These are phyloP conservation scores for Musa itinerans DNA, from an alignment of 176 grass and related monocot genomes.

Conservation along the genomic window DNA sequence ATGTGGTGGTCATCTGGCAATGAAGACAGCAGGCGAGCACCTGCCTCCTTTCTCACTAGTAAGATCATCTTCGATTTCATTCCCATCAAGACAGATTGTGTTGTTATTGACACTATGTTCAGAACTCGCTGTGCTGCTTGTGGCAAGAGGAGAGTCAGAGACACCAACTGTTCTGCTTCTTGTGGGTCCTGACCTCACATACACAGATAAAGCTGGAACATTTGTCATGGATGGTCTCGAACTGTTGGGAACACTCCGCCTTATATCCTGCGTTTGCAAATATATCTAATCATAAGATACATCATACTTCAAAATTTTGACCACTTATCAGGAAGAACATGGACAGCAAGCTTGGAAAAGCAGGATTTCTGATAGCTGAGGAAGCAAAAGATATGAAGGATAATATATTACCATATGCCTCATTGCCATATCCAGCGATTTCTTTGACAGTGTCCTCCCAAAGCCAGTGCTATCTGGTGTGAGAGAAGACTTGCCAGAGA, in stretches of 20 bases:
- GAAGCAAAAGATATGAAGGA: background rate
- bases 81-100: conserved; percentile 59
- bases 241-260: conserved; percentile 78
- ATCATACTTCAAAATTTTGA: background rate
- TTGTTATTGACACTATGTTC: conserved; percentile 83
- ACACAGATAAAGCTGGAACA: conserved; percentile 84
- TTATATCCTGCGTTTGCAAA: conserved; percentile 61
- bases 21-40: conserved; percentile 4
- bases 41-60: conserved; percentile 21
- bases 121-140: conserved; percentile 90
- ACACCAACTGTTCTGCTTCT: conserved; percentile 52
- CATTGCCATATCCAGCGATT: conserved; percentile 95
- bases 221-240: conserved; percentile 75
- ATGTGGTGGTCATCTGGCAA: conserved; percentile 25
- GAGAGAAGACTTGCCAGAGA: conserved; percentile 55
- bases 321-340: background rate
- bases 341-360: background rate
- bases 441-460: conserved; percentile 78
- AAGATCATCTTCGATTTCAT: conserved; percentile 72
- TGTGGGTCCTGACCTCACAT: conserved; percentile 56
- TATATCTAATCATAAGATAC: background rate
- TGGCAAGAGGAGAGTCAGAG: conserved; percentile 76
- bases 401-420: conserved; percentile 76
- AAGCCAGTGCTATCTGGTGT: conserved; percentile 80
- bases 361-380: background rate